phyloP scores from a whole-genome alignment of 176 grass and related monocot species.

The Eragrostis nindensis region DNA sequence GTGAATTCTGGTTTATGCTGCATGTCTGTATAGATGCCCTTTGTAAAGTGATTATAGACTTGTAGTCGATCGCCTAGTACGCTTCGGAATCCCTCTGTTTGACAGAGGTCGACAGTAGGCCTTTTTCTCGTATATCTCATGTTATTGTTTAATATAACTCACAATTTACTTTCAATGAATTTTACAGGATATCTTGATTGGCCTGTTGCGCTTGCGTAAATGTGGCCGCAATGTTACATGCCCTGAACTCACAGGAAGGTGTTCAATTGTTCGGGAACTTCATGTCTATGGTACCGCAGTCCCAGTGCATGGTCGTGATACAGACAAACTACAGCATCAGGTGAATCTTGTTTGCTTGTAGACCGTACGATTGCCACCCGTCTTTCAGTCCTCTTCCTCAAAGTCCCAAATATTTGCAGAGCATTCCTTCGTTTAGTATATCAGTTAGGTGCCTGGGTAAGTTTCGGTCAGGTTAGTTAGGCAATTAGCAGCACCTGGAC shows the following conservation, averaged over 20 bases:
- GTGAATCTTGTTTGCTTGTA: slow-evolving; percentile 39
- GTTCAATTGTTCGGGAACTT: slow-evolving; percentile 96
- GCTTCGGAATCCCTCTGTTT: background rate
- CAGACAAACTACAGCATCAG: slow-evolving; percentile 92
- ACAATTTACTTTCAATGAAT: slow-evolving; percentile 22
- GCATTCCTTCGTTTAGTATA: too few species aligned
- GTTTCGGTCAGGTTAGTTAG: too few species aligned
- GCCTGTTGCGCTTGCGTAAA: slow-evolving; percentile 80
- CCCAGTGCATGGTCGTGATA: slow-evolving; percentile 90
- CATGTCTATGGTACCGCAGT: slow-evolving; percentile 99
- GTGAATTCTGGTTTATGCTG: slow-evolving; percentile 2
- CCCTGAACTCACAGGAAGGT: slow-evolving; percentile 85
- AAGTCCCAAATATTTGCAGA: background rate
- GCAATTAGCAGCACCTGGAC: too few species aligned
- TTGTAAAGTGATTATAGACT: background rate
- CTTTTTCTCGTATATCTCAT: background rate
- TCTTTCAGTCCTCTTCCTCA: background rate
- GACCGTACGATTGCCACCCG: background rate
- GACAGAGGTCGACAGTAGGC: background rate
- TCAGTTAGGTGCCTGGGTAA: too few species aligned
- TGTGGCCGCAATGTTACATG: slow-evolving; percentile 87
- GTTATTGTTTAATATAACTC: slow-evolving; percentile 16
- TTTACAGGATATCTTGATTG: slow-evolving; percentile 93
- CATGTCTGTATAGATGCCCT: background rate
- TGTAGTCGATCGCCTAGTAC: background rate